Evolutionary conservation across 495 filamentous ascomycete genomes (phyloP).

Genomic region (Penicillium paradoxum): DNA sequence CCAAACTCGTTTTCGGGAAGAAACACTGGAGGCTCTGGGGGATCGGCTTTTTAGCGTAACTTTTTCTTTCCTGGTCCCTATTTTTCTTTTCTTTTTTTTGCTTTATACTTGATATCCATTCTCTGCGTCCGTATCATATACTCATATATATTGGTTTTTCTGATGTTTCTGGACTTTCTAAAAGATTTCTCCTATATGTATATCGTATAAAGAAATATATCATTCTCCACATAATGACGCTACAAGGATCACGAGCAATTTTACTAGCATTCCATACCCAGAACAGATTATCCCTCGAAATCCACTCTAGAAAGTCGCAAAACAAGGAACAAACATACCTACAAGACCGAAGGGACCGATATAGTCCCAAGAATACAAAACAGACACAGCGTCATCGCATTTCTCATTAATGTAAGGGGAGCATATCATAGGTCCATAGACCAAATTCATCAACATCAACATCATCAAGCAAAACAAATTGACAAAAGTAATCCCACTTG

Average conservation of each 20-base stretch:
- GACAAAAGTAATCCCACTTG: neutral
- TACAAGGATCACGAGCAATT: too few relatives aligned
- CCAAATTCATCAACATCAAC: conserved; percentile 1
- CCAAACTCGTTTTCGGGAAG: neutral
- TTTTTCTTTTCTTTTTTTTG: too few relatives aligned
- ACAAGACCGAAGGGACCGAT: too few relatives aligned
- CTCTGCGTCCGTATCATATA: neutral
- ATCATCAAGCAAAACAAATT: neutral
- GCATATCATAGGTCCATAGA: conserved; percentile 6
- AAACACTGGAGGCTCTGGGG: neutral
- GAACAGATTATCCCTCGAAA: too few relatives aligned
- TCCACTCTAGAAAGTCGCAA: too few relatives aligned
- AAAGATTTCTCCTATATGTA: neutral
- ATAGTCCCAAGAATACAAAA: too few relatives aligned
- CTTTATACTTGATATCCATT: neutral
- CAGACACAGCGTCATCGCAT: conserved; percentile 3
- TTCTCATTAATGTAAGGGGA: conserved; percentile 9
- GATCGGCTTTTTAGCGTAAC: neutral
- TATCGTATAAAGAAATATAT: neutral
- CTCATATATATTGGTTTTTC: neutral
- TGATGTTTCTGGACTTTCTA: neutral
- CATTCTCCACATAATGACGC: too few relatives aligned
- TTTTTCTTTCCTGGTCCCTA: too few relatives aligned
- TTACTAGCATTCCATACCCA: too few relatives aligned
- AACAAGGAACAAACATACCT: too few relatives aligned